These are phyloP conservation scores for Fusarium sp. DNA, from an alignment of 2,329 filamentous ascomycete genomes.

Conservation along the genomic window DNA sequence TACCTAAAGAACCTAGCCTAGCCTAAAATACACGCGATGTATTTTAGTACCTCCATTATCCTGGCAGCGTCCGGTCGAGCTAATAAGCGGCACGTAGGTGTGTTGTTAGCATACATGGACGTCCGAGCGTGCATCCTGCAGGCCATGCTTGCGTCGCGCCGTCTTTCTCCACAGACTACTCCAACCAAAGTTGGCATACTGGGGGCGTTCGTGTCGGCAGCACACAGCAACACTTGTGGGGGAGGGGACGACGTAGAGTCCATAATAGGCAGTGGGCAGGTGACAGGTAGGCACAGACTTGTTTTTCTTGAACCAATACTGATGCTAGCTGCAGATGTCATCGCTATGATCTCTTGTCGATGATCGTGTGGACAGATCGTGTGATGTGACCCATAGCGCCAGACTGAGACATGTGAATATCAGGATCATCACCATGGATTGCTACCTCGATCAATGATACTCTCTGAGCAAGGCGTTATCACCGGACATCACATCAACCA, in stretches of 20 bases:
- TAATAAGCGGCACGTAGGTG: conserved; percentile 16
- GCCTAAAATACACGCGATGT: conserved; percentile 34
- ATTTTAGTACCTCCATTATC: conserved; percentile 28
- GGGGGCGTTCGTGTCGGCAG: conserved; percentile 42
- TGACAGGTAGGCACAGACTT: conserved; percentile 21
- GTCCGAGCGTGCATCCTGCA: conserved; percentile 48
- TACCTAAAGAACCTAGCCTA: conserved; percentile 37
- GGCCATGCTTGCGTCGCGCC: conserved; percentile 45
- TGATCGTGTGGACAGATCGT: conserved; percentile 33
- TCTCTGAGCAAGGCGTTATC: conserved; percentile 5
- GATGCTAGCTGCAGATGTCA: conserved; percentile 22
- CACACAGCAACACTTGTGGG: conserved; percentile 40
- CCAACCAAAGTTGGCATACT: conserved; percentile 35
- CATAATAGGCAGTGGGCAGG: conserved; percentile 19
- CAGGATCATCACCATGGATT: conserved; percentile 2
- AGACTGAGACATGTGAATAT: conserved; percentile 34
- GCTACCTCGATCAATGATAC: conserved; percentile 17
- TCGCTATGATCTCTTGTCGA: conserved; percentile 22
- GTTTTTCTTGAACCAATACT: conserved; percentile 15
- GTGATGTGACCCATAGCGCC: conserved; percentile 22
- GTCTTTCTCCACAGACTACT: conserved; percentile 35
- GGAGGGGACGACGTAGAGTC: conserved; percentile 17
- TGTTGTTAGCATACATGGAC: conserved; percentile 28
- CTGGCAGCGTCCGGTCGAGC: conserved; percentile 18
- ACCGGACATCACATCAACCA: neutral